Evolutionary conservation across 768 basidiomycete species (phyloP).

Genomic region (Kwoniella mangroviensis): DNA sequence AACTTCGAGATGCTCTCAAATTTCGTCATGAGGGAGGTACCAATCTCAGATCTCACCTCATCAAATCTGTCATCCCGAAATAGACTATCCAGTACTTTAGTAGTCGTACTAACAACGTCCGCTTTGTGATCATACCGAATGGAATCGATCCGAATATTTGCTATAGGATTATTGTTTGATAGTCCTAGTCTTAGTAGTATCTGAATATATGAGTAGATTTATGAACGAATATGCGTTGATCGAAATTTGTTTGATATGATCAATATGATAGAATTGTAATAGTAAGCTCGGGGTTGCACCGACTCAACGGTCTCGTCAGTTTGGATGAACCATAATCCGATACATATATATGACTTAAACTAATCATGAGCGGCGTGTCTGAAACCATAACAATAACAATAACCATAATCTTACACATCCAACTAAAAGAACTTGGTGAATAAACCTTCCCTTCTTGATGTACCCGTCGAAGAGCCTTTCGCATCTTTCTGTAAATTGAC

Average conservation of each 20-base stretch:
- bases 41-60: conserved; percentile 13
- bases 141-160: no score
- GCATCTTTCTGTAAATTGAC: conserved; percentile 85
- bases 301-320: no score
- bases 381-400: background rate
- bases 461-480: conserved; percentile 55
- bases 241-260: no score
- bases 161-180: no score
- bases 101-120: background rate
- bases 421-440: conserved; percentile 57
- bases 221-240: no score
- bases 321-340: conserved; percentile 1
- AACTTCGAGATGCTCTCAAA: conserved; percentile 21
- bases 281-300: no score
- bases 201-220: no score
- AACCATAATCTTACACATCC: background rate
- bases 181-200: no score
- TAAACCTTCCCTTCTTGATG: conserved; percentile 37
- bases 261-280: no score
- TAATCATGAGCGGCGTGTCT: conserved; percentile 20
- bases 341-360: conserved; percentile 2
- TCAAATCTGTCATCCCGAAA: conserved; percentile 6
- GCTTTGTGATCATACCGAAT: background rate
- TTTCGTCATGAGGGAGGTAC: conserved; percentile 4
- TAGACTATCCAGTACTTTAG: background rate